Evolutionary conservation across 1,139 yeast genomes (phyloP), one percentile per base, ranked within the genome.

Genomic region (Debaryomycetaceae sp.): DNA sequence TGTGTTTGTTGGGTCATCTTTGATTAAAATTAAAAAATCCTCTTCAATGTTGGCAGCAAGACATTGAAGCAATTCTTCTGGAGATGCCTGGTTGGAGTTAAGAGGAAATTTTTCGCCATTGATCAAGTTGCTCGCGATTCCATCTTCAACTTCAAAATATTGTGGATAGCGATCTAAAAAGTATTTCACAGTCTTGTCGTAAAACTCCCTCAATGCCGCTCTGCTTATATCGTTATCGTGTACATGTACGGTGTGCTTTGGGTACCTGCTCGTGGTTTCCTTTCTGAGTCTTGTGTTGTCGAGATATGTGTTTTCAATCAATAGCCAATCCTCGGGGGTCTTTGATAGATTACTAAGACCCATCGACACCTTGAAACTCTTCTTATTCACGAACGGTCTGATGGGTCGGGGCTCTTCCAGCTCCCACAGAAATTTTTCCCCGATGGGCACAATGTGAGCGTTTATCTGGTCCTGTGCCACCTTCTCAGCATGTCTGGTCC

Each of bases 381-480:
- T 60, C 44, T 70, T 70, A 3, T 66, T 67, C 1, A 51, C 69
- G 34, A 63, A 63, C 5, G 89, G 88, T 43, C 88, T 75, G 60
- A 72, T 78, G 41, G 66, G 73, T 45, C 66, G 63, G n/a, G 83
- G 88, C 45, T 66, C 59, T 5, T 66, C 63, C 7, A 54, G 53
- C 17, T 65, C 53, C 85, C 87, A 85, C 3, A 66, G 55, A 53
- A 80, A 80, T 36, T 58, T 59, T 0, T 59, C 42, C 2, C 57
- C 58, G 1, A 59, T 47, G 5, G 65, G 51, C 35, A 23, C 17
- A 20, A 39, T 39, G n/a, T 3, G 9, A 34, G 37, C 8, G 23
- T 7, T 34, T 9, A 34, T 17, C 20, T 17, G 20, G 13, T 13
- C 22, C 8, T 34, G 13, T 8, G 13, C 22, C 9, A 8, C 37